phyloP scores from a whole-genome alignment of 257 asterid genomes.

The Coffea eugenioides region DNA sequence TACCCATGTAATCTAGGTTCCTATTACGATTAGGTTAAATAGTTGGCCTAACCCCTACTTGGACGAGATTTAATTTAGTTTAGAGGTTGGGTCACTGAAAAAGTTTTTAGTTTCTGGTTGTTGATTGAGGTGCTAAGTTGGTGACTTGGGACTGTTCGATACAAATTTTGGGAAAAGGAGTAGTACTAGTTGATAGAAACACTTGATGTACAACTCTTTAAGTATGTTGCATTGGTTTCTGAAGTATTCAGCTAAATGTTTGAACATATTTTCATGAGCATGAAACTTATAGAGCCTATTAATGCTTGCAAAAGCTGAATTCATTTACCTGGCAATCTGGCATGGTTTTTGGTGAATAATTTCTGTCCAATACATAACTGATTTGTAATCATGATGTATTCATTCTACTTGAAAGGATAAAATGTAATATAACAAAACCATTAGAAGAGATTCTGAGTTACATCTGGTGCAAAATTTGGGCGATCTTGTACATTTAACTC shows the following conservation, averaged over 20 bases:
- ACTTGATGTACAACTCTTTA: not conserved
- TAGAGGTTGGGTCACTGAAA: too few relatives aligned
- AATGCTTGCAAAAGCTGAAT: not conserved
- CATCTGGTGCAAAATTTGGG: not conserved
- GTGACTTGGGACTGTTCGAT: not conserved
- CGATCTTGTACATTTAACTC: not conserved
- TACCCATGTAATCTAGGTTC: not conserved
- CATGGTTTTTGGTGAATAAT: not conserved
- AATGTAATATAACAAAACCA: not conserved
- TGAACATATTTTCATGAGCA: not conserved
- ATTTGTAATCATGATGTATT: not conserved
- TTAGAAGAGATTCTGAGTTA: not conserved
- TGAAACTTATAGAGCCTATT: not conserved
- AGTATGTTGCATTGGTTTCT: too few relatives aligned
- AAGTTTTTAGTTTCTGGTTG: not conserved
- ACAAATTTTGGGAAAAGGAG: not conserved
- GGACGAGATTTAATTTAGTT: too few relatives aligned
- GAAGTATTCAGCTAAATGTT: not conserved
- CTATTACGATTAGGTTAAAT: not conserved
- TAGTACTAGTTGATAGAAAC: not conserved
- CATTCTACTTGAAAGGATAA: not conserved
- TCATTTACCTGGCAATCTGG: not conserved
- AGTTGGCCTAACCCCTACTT: not conserved
- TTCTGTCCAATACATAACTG: not conserved
- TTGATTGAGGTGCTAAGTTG: not conserved